Base-by-base conservation (phyloP, 163 green algal genomes). In the Trebouxiophyceae sp. region DNA sequence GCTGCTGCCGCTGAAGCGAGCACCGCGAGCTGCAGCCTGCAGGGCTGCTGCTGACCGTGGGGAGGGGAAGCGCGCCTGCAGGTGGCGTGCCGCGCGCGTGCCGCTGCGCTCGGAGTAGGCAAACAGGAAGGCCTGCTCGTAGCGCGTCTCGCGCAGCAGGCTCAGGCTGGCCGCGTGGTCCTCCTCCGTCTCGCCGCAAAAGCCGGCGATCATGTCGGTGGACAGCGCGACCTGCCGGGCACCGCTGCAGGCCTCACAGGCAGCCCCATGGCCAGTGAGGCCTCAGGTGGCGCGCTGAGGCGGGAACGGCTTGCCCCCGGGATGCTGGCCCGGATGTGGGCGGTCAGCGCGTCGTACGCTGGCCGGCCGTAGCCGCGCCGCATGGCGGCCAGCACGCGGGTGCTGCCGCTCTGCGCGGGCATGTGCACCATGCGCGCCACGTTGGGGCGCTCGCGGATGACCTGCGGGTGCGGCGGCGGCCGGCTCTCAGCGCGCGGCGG, bases 201-300 rank as follows among this genome's bases (percentile, higher is more conserved):
- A 97, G 20, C 91, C 68, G 20, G 74, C 62, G 60, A 97, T 97
- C 62, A 97, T 93, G 78, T 97, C 91, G 3, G 87, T 96, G 4
- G 83, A 92, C 12, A 97, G 72, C 0, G 87, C 80, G 22, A 79
- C 68, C 50, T 70, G 57, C 39, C 16, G 39, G 39, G n/a, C n/a
- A n/a, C n/a, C n/a, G n/a, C n/a, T n/a, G n/a, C n/a, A n/a, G n/a
- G n/a, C n/a, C n/a, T n/a, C n/a, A n/a, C n/a, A n/a, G n/a, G n/a
- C n/a, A n/a, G n/a, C n/a, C n/a, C n/a, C n/a, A n/a, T n/a, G n/a
- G n/a, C n/a, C n/a, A n/a, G n/a, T n/a, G n/a, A n/a, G n/a, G n/a
- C n/a, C n/a, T n/a, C n/a, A n/a, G n/a, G n/a, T n/a, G n/a, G n/a
- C n/a, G n/a, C n/a, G 39, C 12, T 50, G 12, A 50, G 16, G 39